phyloP scores from a whole-genome alignment of 352 stramenopile genomes.

The Poterioochromonas sp. region DNA sequence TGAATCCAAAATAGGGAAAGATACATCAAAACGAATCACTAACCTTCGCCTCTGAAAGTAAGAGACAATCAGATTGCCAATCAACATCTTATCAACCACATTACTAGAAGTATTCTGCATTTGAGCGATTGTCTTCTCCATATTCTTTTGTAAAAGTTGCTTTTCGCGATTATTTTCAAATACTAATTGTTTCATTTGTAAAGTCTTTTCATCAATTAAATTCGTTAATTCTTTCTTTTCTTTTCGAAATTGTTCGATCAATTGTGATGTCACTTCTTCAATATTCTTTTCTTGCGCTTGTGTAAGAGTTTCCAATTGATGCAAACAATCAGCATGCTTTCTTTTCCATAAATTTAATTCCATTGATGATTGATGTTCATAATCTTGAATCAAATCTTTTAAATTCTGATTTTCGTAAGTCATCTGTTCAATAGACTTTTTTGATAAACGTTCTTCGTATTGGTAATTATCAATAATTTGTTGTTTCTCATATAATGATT shows the following conservation, averaged over 20 bases:
- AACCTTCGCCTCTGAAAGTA: constrained; percentile 12
- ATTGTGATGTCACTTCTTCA: neutral
- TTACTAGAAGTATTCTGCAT: constrained; percentile 12
- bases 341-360: neutral
- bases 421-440: neutral
- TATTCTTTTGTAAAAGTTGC: neutral
- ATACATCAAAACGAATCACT: neutral
- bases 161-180: neutral
- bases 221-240: neutral
- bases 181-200: neutral
- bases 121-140: neutral
- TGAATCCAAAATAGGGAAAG: neutral
- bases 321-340: neutral
- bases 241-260: neutral
- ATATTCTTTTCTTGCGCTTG: neutral
- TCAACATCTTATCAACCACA: neutral
- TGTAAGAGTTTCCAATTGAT: neutral
- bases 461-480: neutral
- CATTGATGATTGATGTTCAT: neutral
- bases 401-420: constrained; percentile 3
- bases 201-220: neutral
- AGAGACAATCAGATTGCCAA: neutral
- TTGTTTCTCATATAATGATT: neutral
- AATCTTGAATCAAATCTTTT: neutral
- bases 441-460: neutral